Conservation (phyloP, 2,329 filamentous ascomycete genomes). For the Xylariaceae sp. region DNA sequence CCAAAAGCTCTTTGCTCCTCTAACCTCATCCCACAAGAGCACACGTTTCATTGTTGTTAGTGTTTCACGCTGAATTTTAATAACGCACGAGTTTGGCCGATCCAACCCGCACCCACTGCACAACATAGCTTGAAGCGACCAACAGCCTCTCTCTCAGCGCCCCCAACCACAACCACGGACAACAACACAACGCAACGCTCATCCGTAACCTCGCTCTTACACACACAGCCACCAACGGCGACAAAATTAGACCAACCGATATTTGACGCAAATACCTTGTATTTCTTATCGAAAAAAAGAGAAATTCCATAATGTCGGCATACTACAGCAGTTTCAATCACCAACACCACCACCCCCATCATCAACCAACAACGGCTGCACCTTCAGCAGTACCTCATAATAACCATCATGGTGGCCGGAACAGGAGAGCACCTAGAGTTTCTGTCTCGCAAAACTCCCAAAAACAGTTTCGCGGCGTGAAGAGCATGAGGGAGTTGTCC, state of each 20-base stretch:
- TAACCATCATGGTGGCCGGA: constrained; percentile 83
- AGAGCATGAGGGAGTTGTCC: constrained; percentile 84
- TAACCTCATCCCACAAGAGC: background rate
- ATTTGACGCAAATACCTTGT: constrained; percentile 24
- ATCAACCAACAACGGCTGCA: constrained; percentile 61
- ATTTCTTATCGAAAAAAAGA: constrained; percentile 24
- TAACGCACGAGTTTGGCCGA: constrained; percentile 22
- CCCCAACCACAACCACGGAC: constrained; percentile 20
- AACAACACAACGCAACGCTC: constrained; percentile 6
- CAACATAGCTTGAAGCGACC: too few relatives aligned
- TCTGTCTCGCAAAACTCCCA: constrained; percentile 82
- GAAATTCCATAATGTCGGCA: constrained; percentile 62
- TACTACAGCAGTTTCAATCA: constrained; percentile 70
- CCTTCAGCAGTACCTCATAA: constrained; percentile 69
- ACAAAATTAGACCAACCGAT: constrained; percentile 21
- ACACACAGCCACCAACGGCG: constrained; percentile 22
- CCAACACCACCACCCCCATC: constrained; percentile 53
- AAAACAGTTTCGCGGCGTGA: constrained; percentile 84
- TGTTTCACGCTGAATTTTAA: constrained; percentile 23
- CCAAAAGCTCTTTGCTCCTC: constrained; percentile 22
- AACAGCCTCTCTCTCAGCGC: constrained; percentile 13
- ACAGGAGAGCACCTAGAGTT: constrained; percentile 81
- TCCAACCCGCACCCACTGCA: constrained; percentile 17
- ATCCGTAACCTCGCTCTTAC: background rate
- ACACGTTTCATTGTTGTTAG: constrained; percentile 23